phyloP scores from a whole-genome alignment of 306 rosid genomes.

The Vicia villosa region DNA sequence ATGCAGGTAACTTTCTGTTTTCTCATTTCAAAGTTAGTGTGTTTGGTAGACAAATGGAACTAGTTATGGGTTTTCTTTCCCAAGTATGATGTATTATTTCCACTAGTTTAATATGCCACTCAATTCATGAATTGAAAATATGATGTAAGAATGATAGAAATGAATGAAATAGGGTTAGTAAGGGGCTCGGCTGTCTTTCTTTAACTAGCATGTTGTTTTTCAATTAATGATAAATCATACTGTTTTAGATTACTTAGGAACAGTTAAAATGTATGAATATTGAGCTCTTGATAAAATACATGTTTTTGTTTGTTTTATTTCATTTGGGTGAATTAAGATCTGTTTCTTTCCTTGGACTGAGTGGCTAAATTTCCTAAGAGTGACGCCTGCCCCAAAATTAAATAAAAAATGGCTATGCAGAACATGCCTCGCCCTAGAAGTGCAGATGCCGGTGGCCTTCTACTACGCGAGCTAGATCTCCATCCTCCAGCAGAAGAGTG shows the following conservation, averaged over 20 bases:
- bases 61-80: constrained; percentile 18
- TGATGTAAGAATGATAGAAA: constrained; percentile 15
- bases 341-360: constrained; percentile 2
- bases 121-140: constrained; percentile 21
- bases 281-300: constrained; percentile 8
- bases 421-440: constrained; percentile 97
- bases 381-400: constrained; percentile 15
- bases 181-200: constrained; percentile 17
- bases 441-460: constrained; percentile 92
- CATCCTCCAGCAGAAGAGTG: constrained; percentile 99
- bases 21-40: constrained; percentile 19
- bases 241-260: not conserved
- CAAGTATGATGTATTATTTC: constrained; percentile 14
- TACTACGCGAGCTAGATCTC: constrained; percentile 92
- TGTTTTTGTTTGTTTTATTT: constrained; percentile 19
- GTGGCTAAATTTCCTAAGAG: not conserved
- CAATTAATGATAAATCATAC: constrained; percentile 17
- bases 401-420: constrained; percentile 43
- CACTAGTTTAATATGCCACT: constrained; percentile 17
- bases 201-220: constrained; percentile 9
- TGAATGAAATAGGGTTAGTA: not conserved
- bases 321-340: constrained; percentile 25
- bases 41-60: constrained; percentile 24
- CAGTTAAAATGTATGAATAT: not conserved
- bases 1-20: constrained; percentile 69